Conservation (phyloP, 257 asterid species). For the Linaria vulgaris region DNA sequence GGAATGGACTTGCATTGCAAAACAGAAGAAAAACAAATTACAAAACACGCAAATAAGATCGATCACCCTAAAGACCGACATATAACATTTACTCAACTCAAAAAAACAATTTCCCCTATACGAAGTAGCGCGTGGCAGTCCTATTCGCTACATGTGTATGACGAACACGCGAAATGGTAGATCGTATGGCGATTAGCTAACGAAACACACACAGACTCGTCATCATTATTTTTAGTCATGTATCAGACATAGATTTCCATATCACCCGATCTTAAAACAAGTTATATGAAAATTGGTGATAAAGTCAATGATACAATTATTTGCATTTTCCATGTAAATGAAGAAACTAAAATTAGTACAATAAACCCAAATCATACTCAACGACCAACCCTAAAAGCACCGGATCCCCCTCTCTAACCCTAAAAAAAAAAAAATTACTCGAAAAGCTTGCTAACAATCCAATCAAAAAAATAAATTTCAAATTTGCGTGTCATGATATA, state of each 20-base stretch:
- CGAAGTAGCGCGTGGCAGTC: background rate
- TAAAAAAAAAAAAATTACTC: conserved; percentile 18
- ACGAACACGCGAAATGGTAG: too few relatives aligned
- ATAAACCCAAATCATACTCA: conserved; percentile 19
- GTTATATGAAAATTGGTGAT: too few relatives aligned
- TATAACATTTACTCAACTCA: background rate
- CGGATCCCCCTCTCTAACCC: conserved; percentile 17
- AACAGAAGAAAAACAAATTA: background rate
- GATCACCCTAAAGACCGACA: background rate
- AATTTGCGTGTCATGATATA: background rate
- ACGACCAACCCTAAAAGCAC: background rate
- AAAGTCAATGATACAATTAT: background rate
- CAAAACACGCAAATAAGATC: background rate
- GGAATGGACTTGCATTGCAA: background rate
- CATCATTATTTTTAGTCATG: too few relatives aligned
- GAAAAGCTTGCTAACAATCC: conserved; percentile 27
- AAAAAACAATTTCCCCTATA: too few relatives aligned
- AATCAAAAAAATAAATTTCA: background rate
- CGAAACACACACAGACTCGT: too few relatives aligned
- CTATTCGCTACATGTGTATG: background rate
- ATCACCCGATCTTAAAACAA: background rate
- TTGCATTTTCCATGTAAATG: too few relatives aligned
- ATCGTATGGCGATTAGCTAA: too few relatives aligned
- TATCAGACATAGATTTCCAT: background rate
- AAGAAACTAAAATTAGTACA: too few relatives aligned